A percentile compares a stretch with the other conserved stretches of the same genome.
Conservation (phyloP, 306 rosid genomes). For the Lotus japonicus region DNA sequence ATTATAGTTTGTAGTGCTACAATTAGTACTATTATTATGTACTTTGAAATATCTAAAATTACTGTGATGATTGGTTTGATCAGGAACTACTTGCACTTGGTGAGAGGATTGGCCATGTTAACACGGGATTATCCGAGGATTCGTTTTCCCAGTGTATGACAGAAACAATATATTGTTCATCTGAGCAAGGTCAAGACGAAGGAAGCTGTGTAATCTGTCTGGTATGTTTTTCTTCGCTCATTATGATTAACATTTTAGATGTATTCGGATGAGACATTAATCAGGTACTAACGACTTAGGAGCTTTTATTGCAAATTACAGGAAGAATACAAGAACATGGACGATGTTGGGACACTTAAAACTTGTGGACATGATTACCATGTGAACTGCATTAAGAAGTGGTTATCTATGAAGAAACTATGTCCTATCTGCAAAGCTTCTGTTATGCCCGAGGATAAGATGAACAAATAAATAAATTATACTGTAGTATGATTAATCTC, state of each 20-base stretch:
- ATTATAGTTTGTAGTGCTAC: neutral
- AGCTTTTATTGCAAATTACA: conserved; percentile 23
- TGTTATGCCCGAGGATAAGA: conserved; percentile 42
- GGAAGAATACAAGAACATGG: conserved; percentile 87
- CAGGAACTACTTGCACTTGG: conserved; percentile 85
- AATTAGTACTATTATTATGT: neutral
- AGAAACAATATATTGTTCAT: conserved; percentile 70
- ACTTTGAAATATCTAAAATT: neutral
- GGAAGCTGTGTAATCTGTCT: conserved; percentile 67
- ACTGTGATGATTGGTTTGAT: conserved; percentile 11
- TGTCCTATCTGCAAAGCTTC: conserved; percentile 79
- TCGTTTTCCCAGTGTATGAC: conserved; percentile 56
- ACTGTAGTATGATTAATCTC: conserved; percentile 3
- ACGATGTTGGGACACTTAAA: conserved; percentile 66
- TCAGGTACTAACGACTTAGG: neutral
- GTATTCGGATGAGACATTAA: neutral
- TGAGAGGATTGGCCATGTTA: conserved; percentile 75
- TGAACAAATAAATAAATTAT: conserved; percentile 43
- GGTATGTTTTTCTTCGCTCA: conserved; percentile 32
- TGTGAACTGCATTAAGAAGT: conserved; percentile 71
- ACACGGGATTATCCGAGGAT: conserved; percentile 72
- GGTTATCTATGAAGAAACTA: conserved; percentile 69
- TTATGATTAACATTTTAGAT: neutral
- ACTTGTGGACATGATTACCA: conserved; percentile 79
- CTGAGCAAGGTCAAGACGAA: conserved; percentile 66